A percentile compares a stretch with the other conserved stretches of the same genome.
These are phyloP conservation scores for Barnettozyma siamensis DNA, from an alignment of 805 yeast genomes.

Conservation along the genomic window DNA sequence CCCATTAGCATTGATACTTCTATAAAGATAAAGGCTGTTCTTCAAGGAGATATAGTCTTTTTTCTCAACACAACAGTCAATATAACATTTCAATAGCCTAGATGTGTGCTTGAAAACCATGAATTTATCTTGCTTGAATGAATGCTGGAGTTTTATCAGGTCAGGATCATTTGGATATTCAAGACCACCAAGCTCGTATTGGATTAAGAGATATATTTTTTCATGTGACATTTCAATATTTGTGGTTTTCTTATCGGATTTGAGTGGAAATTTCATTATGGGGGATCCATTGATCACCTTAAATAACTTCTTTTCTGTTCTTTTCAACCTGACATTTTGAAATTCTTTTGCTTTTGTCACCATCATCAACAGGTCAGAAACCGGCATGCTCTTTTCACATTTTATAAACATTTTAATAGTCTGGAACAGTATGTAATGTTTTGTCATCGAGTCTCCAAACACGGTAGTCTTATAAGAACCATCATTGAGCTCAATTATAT, in stretches of 20 bases:
- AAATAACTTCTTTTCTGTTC: slow-evolving; percentile 39
- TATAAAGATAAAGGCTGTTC: slow-evolving; percentile 31
- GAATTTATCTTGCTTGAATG: slow-evolving; percentile 40
- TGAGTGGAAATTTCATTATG: slow-evolving; percentile 31
- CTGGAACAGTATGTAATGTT: slow-evolving; percentile 39
- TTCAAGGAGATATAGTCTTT: slow-evolving; percentile 38
- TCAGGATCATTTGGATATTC: slow-evolving; percentile 41
- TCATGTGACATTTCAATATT: slow-evolving; percentile 25
- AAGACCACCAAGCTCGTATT: slow-evolving; percentile 45
- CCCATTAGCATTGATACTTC: slow-evolving; percentile 38
- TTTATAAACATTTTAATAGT: slow-evolving; percentile 35
- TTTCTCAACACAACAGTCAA: slow-evolving; percentile 37
- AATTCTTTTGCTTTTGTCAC: slow-evolving; percentile 38
- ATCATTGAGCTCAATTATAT: slow-evolving; percentile 24
- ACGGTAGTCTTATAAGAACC: slow-evolving; percentile 28
- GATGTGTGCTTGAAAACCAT: slow-evolving; percentile 37
- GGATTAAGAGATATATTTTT: slow-evolving; percentile 39
- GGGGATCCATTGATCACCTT: slow-evolving; percentile 39
- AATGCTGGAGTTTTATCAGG: slow-evolving; percentile 31
- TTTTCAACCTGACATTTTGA: slow-evolving; percentile 33
- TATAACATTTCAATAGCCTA: slow-evolving; percentile 38
- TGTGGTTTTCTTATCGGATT: slow-evolving; percentile 25
- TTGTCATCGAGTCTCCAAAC: slow-evolving; percentile 44
- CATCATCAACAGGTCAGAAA: slow-evolving; percentile 23
- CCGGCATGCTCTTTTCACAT: slow-evolving; percentile 8